phyloP scores from a whole-genome alignment of 176 grass and related monocot species.

The Rhynchospora breviuscula region DNA sequence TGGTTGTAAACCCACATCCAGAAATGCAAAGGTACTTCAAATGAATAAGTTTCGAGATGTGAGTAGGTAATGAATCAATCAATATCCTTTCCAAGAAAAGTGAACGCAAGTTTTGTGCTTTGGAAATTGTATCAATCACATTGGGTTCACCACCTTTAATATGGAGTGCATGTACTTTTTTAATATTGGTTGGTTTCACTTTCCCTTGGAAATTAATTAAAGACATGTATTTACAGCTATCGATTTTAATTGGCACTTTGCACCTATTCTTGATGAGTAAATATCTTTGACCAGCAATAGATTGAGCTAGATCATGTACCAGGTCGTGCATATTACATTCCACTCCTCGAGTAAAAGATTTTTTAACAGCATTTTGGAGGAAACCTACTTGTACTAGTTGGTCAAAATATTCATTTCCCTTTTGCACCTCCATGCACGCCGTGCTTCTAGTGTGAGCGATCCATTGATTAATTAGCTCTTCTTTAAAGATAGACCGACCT shows the following conservation, averaged over 20 bases:
- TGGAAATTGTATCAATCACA: not conserved
- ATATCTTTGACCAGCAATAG: too few relatives aligned
- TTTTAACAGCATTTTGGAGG: not conserved
- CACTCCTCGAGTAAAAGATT: too few relatives aligned
- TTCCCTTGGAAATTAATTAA: not conserved
- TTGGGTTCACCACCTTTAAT: not conserved
- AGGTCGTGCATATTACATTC: too few relatives aligned
- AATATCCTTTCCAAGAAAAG: not conserved
- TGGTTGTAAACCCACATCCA: not conserved
- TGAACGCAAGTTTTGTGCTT: not conserved
- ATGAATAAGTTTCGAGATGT: not conserved
- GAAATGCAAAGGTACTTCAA: not conserved
- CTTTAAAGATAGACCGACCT: not conserved
- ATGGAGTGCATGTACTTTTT: not conserved
- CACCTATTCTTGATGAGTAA: too few relatives aligned
- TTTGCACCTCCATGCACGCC: not conserved
- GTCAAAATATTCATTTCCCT: not conserved
- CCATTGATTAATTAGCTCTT: conserved; percentile 27
- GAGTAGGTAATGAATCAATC: too few relatives aligned
- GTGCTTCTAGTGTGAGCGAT: conserved; percentile 19
- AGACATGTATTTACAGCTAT: not conserved
- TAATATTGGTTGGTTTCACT: not conserved
- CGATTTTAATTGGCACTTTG: too few relatives aligned
- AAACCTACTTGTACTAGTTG: conserved; percentile 23
- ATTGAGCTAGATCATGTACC: too few relatives aligned